phyloP scores from a whole-genome alignment of 2,329 filamentous ascomycete species.

The Arthrocladium fulminans region DNA sequence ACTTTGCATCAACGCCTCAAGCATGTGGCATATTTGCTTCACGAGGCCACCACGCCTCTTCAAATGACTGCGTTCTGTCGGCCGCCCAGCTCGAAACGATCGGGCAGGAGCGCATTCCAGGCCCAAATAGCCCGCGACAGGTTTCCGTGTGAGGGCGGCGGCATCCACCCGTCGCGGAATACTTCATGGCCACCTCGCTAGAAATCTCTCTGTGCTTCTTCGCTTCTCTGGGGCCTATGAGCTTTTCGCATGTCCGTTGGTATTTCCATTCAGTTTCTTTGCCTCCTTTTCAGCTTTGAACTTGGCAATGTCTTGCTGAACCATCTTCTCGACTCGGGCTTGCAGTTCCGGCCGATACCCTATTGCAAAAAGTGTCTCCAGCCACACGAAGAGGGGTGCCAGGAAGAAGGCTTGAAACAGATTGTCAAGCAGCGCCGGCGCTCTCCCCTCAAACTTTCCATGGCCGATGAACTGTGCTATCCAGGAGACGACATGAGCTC shows the following conservation, averaged over 20 bases:
- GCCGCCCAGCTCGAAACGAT: too few species aligned
- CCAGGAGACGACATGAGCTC: slow-evolving; percentile 68
- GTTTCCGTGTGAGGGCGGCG: too few species aligned
- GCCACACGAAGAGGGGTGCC: slow-evolving; percentile 94
- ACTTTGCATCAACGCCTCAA: too few species aligned
- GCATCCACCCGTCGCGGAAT: too few species aligned
- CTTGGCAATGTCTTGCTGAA: slow-evolving; percentile 68
- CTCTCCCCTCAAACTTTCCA: slow-evolving; percentile 75
- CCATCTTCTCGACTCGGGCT: slow-evolving; percentile 65
- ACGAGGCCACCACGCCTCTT: too few species aligned
- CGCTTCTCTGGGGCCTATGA: slow-evolving; percentile 11
- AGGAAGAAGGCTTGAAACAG: slow-evolving; percentile 84
- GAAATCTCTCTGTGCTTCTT: too few species aligned
- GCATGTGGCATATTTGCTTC: too few species aligned
- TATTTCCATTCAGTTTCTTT: slow-evolving; percentile 28
- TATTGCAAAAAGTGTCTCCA: slow-evolving; percentile 81
- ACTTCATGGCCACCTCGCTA: too few species aligned
- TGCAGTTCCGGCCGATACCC: slow-evolving; percentile 87
- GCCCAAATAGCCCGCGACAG: too few species aligned
- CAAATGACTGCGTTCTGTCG: too few species aligned
- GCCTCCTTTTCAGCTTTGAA: slow-evolving; percentile 51
- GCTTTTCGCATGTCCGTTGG: slow-evolving; percentile 21
- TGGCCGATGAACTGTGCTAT: slow-evolving; percentile 86
- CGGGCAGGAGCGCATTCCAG: too few species aligned
- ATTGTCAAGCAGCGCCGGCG: slow-evolving; percentile 84